A percentile compares a stretch with the other conserved stretches of the same genome.
These are phyloP conservation scores for Aureobasidium leucospermi DNA, from an alignment of 2,329 filamentous ascomycete species.

Conservation along the genomic window DNA sequence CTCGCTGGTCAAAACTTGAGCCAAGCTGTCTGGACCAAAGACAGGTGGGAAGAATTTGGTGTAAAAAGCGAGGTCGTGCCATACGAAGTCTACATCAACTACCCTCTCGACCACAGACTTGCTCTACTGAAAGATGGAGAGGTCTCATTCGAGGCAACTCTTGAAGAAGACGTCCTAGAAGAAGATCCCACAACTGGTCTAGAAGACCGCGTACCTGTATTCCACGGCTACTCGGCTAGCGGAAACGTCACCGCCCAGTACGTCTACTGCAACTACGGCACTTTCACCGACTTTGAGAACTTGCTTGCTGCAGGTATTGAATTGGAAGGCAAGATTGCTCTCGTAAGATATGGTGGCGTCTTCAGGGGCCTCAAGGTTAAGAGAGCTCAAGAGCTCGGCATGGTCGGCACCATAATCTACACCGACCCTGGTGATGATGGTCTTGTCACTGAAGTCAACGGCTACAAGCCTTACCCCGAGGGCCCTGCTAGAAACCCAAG, in stretches of 20 bases:
- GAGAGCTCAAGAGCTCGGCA: constrained; percentile 81
- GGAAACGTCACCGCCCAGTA: constrained; percentile 85
- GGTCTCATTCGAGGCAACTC: constrained; percentile 47
- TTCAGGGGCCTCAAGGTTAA: constrained; percentile 92
- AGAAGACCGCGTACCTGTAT: constrained; percentile 33
- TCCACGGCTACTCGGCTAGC: constrained; percentile 89
- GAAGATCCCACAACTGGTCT: constrained; percentile 66
- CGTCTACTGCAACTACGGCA: constrained; percentile 88
- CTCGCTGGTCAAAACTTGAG: constrained; percentile 45
- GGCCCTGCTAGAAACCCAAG: constrained; percentile 77
- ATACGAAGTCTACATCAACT: constrained; percentile 47
- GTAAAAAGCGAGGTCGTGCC: constrained; percentile 38
- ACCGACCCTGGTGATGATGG: constrained; percentile 86
- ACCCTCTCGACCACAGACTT: constrained; percentile 41
- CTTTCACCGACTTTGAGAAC: constrained; percentile 77
- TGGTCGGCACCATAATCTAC: constrained; percentile 79
- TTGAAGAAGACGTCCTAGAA: constrained; percentile 77
- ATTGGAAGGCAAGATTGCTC: constrained; percentile 75
- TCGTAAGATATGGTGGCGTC: constrained; percentile 76
- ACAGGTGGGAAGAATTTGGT: constrained; percentile 43
- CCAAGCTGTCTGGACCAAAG: constrained; percentile 45
- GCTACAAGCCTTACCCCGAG: constrained; percentile 69
- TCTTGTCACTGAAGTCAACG: constrained; percentile 64
- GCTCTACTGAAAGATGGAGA: constrained; percentile 34
- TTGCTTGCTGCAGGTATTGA: constrained; percentile 66